Base-by-base conservation (phyloP, 345 rosid genomes). In the Alliaria petiolata region DNA sequence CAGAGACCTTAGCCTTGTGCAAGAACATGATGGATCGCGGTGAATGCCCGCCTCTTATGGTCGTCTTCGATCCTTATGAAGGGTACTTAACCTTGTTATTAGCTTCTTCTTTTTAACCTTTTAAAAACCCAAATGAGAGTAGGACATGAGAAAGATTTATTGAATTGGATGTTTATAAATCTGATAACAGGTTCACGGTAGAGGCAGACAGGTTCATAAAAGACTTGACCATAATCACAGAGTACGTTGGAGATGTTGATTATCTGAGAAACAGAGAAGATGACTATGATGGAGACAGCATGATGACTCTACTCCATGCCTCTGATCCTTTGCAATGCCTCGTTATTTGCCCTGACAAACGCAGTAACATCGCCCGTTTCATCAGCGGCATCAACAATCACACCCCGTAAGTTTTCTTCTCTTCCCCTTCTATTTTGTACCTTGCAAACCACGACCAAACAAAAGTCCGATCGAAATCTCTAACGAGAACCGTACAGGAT, bases 361-460 rank as follows among this genome's bases (percentile, higher is more conserved):
- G 77, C 38, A 77, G 95, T 44, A 91, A 89, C 71, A 84, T 95
- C 16, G 95, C 98, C 13, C 89, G 98, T 5, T 95, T 91, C 80
- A 83, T 95, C 63, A 91, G 82, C 61, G 98, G 99, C 78, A 95
- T 95, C 81, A 95, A 91, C 83, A 95, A 95, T 75, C 91, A 89
- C 75, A 82, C 95, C 0, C 81, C 50, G 98, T 91, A 75, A 89
- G 98, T 82, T 45, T n/a, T 75, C 59, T 22, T 75, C 55, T 75
- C 51, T 35, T 46, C 58, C 58, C 63, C 43, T 1, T 25, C 46
- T 59, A 11, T 19, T 20, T 33, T 1, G 76, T 59, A 17, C 14
- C 12, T 35, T 66, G 4, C 15, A 54, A 51, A 47, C 53, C 43
- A 39, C 2, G 43, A 39, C n/a, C 43, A 39, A 4, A n/a, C 43